phyloP scores from a whole-genome alignment of 2,329 filamentous ascomycete genomes.

The Aureobasidium vineae region DNA sequence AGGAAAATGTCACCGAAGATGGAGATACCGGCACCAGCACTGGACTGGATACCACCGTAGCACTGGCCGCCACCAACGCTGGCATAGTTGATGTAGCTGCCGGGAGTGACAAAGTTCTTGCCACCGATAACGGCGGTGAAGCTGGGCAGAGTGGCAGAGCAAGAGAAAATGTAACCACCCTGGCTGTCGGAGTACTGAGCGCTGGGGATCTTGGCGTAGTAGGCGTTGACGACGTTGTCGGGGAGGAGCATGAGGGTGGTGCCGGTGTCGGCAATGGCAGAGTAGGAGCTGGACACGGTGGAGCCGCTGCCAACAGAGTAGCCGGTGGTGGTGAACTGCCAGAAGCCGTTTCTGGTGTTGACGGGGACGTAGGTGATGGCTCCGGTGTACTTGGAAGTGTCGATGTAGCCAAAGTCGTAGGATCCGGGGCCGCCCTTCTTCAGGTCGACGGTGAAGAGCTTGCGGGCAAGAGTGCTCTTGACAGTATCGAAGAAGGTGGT shows the following conservation, averaged over 20 bases:
- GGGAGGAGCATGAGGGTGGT: slow-evolving; percentile 65
- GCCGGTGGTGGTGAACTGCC: slow-evolving; percentile 58
- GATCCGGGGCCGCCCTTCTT: slow-evolving; percentile 53
- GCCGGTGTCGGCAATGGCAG: slow-evolving; percentile 67
- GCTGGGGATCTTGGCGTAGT: slow-evolving; percentile 55
- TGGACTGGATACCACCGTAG: slow-evolving; percentile 73
- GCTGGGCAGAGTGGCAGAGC: slow-evolving; percentile 52
- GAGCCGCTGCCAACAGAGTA: slow-evolving; percentile 53
- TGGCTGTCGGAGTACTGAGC: slow-evolving; percentile 48
- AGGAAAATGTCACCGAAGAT: slow-evolving; percentile 73
- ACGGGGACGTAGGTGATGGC: slow-evolving; percentile 56
- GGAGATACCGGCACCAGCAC: slow-evolving; percentile 56
- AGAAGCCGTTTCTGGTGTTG: slow-evolving; percentile 61
- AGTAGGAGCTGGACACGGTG: slow-evolving; percentile 45
- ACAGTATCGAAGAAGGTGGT: slow-evolving; percentile 62
- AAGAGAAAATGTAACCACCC: slow-evolving; percentile 58
- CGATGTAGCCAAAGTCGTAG: slow-evolving; percentile 61
- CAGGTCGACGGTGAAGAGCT: slow-evolving; percentile 58
- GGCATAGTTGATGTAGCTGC: slow-evolving; percentile 56
- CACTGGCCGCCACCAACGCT: slow-evolving; percentile 51
- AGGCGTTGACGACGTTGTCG: slow-evolving; percentile 53
- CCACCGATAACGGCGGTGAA: slow-evolving; percentile 54
- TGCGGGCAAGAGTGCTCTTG: slow-evolving; percentile 50
- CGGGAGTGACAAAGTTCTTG: slow-evolving; percentile 53
- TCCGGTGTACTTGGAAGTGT: slow-evolving; percentile 59